Evolutionary conservation across 805 yeast genomes (phyloP).

Genomic region (Kluyveromyces nonfermentans): DNA sequence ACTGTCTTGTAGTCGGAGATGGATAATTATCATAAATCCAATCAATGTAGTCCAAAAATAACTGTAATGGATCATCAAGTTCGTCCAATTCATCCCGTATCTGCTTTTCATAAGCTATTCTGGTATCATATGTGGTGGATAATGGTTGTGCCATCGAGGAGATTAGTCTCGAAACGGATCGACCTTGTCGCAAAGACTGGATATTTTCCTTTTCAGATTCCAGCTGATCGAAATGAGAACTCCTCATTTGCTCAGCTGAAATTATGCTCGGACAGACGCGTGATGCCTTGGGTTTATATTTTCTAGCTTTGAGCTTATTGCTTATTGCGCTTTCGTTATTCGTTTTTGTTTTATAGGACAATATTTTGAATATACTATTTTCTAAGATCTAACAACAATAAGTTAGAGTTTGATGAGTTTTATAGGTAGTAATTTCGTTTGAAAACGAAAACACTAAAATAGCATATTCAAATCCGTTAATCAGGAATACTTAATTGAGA

Average conservation of each 20-base stretch:
- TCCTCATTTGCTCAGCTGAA: background rate
- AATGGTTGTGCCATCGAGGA: constrained; percentile 28
- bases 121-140: constrained; percentile 21
- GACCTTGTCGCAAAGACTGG: constrained; percentile 54
- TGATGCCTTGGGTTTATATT: background rate
- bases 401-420: no score
- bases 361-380: background rate
- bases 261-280: background rate
- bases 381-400: background rate
- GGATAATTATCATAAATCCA: constrained; percentile 63
- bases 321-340: no score
- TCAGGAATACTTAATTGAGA: no score
- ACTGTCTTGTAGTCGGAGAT: constrained; percentile 48
- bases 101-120: constrained; percentile 41
- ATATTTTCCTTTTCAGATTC: constrained; percentile 73
- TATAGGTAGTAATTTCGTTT: no score
- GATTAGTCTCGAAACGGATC: constrained; percentile 53
- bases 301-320: background rate
- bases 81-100: constrained; percentile 42
- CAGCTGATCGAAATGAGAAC: constrained; percentile 32
- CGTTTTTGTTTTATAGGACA: background rate
- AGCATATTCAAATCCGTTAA: no score
- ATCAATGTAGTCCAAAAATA: constrained; percentile 60
- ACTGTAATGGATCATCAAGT: constrained; percentile 75
- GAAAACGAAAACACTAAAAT: no score